Conservation (phyloP, 129 eudicot genomes). For the Saposhnikovia divaricata region DNA sequence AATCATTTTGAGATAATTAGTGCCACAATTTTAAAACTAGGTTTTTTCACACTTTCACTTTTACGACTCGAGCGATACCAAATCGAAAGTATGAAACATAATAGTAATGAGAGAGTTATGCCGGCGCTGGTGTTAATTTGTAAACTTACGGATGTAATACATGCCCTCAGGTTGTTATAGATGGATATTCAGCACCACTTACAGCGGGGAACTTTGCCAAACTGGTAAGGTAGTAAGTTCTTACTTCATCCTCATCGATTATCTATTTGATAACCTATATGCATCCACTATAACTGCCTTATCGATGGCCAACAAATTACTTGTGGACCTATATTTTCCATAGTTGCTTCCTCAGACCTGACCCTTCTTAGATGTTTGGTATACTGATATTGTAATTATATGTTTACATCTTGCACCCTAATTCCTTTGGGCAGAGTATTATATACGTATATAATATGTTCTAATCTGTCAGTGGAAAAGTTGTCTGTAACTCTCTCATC, state of each 20-base stretch:
- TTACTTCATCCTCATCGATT: constrained; percentile 19
- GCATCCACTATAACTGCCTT: neutral
- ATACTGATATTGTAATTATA: neutral
- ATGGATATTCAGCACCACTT: constrained; percentile 96
- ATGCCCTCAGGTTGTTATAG: constrained; percentile 69
- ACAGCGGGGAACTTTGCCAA: constrained; percentile 94
- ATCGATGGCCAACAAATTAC: neutral
- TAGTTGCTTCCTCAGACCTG: neutral
- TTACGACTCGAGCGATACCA: neutral
- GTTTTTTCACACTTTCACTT: neutral
- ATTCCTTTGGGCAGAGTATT: neutral
- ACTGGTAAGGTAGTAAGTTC: constrained; percentile 92
- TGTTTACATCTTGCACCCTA: neutral
- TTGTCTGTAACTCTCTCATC: neutral
- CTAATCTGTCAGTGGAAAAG: neutral
- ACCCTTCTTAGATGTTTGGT: neutral
- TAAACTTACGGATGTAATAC: constrained; percentile 12
- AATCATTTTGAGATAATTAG: neutral
- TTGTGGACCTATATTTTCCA: neutral
- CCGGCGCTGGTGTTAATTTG: neutral
- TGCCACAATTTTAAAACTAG: neutral
- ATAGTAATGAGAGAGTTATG: neutral
- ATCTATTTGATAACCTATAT: neutral
- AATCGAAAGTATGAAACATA: neutral
- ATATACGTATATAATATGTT: neutral